Base-by-base conservation (phyloP, 2,329 filamentous ascomycete species). In the Ascochyta rabiei region DNA sequence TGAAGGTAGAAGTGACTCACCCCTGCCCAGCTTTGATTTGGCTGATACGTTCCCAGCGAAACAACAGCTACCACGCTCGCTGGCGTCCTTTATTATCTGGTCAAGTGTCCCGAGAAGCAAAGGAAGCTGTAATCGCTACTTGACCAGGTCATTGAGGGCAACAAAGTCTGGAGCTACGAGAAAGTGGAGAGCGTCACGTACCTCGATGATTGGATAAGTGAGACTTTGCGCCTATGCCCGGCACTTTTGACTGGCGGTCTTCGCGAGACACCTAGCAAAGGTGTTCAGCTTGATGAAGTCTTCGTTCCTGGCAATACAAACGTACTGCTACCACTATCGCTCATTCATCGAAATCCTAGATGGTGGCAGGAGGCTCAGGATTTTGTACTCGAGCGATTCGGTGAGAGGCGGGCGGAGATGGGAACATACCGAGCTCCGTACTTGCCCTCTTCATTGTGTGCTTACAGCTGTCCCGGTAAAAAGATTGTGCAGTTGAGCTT, bases 191-290 rank as follows among this genome's bases (percentile, higher is more conserved):
- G 57, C 2, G 59, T 74, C 13, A 44, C 53, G 6, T 71, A 68
- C 40, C n/a, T 74, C 6, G 67, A 73, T 45, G 63, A 73, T 40
- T 43, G 61, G 34, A 61, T 67, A 38, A 67, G 51, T 23, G 74
- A 77, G 51, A 70, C 70, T 0, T 62, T 75, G 43, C 63, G 77
- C 0, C 51, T 79, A 13, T 71, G 76, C n/a, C 74, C 76, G 0
- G 67, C 75, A 1, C 56, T 76, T 0, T 60, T 73, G 3, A 67
- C 63, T 10, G 75, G 72, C 2, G 63, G 66, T 3, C 66, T 66
- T 6, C 72, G 77, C 1, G 57, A 69, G 1, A 78, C 77, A 0
- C 76, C 77, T 5, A 51, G 61, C 2, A 53, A 68, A 24, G 73
- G 73, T 1, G 41, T 74, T 2, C 61, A 76, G 37, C 47, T 63